Base-by-base conservation (phyloP, 768 basidiomycete species). In the Pleurotus cornucopiae region DNA sequence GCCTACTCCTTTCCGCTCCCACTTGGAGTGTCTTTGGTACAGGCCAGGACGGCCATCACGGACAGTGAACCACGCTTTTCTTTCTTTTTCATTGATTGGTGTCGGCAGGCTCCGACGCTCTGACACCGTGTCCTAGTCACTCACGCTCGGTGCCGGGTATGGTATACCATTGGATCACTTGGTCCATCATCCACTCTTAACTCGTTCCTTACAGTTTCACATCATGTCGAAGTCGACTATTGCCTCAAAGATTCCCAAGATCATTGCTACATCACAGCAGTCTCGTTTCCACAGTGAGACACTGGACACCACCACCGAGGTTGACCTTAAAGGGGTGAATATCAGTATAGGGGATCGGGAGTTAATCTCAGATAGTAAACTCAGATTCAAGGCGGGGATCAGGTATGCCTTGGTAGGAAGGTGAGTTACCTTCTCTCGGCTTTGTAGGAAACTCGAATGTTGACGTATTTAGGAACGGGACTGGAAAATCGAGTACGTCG, bases 321-420 rank as follows among this genome's bases (percentile, higher is more conserved):
- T 82, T 30, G 79, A 81, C 57, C 65, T 81, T 13, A 69, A 74
- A 26, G 71, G 62, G 34, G 73, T 82, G n/a, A 72, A 62, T 7
- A 69, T 82, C 30, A 56, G 71, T 5, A 68, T 81, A 14, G 78
- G 76, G 11, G 64, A 72, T 25, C 62, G 59, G 5, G 79, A 81
- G 38, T 59, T 81, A 21, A 57, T 81, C 7, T 57, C 62, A 7
- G 72, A 75, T 45, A 68, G 68, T 25, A 65, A 74, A 54, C 60
- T 82, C 1, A 64, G 71, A 40, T 60, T 82, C 4, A 75, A 77
- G 59, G 62, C 66, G n/a, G 68, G 70, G 11, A 69, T 72, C 1
- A 61, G 65, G n/a, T 74, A 73, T 55, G 73, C 64, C 9, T 58
- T 81, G 4, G 62, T 78, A 9, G 79, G 76, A 14, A 59, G 73